Conservation (phyloP, 1,284 basidiomycete genomes). For the Pseudozyma pruni region DNA sequence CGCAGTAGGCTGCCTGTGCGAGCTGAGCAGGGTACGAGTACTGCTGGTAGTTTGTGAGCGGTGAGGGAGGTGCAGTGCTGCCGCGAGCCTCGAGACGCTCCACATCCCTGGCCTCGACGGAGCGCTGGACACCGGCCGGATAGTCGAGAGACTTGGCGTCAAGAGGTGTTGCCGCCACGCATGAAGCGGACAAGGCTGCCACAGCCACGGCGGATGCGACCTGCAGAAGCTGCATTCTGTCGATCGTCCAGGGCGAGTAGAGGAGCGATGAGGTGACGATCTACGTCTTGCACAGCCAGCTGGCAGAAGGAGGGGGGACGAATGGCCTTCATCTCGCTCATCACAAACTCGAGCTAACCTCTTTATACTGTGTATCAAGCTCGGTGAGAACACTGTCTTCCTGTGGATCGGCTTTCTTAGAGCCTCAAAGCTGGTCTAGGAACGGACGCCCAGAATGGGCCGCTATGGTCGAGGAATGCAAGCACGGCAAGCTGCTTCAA, state of each 20-base stretch:
- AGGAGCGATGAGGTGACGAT: no score
- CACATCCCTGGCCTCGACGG: slow-evolving; percentile 12
- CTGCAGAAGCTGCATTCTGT: slow-evolving; percentile 16
- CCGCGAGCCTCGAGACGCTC: slow-evolving; percentile 22
- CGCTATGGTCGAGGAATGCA: no score
- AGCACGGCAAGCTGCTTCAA: no score
- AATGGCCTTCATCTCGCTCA: no score
- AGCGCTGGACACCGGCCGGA: slow-evolving; percentile 20
- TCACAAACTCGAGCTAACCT: no score
- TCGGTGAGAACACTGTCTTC: no score
- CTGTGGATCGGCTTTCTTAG: no score
- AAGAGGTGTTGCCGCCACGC: slow-evolving; percentile 17
- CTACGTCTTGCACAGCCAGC: no score
- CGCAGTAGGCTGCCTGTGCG: slow-evolving; percentile 51
- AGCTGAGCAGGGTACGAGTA: slow-evolving; percentile 47
- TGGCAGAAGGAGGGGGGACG: no score
- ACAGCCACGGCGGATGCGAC: slow-evolving; percentile 17
- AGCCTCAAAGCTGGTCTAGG: no score
- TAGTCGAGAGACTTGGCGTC: slow-evolving; percentile 6
- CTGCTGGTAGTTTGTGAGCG: slow-evolving; percentile 36
- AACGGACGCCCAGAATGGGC: no score
- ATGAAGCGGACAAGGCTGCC: slow-evolving; percentile 16
- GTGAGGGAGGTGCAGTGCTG: slow-evolving; percentile 28
- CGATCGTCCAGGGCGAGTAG: not conserved
- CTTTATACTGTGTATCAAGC: no score